These are phyloP conservation scores for Seiridium unicorne DNA, from an alignment of 2,329 filamentous ascomycete genomes.

Conservation along the genomic window DNA sequence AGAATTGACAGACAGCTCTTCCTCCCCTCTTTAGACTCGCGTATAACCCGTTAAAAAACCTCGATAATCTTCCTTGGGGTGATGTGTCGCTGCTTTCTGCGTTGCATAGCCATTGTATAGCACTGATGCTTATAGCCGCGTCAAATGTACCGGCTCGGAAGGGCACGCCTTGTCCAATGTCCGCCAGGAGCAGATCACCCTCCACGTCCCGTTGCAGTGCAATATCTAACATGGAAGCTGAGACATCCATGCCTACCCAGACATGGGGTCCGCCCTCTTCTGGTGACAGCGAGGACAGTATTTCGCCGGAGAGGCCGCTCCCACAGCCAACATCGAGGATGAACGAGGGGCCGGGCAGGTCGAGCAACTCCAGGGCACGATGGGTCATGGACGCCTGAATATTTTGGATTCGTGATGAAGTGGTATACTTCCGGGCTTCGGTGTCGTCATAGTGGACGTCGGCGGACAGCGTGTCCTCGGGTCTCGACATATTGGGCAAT, in stretches of 20 bases:
- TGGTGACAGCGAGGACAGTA: slow-evolving; percentile 70
- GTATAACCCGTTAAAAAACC: slow-evolving; percentile 94
- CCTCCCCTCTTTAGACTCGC: slow-evolving; percentile 80
- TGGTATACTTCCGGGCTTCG: slow-evolving; percentile 97
- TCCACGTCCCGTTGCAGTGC: slow-evolving; percentile 89
- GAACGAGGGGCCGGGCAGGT: slow-evolving; percentile 74
- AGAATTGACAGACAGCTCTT: slow-evolving; percentile 93
- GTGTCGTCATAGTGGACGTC: slow-evolving; percentile 97
- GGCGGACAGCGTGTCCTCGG: slow-evolving; percentile 93
- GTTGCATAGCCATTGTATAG: slow-evolving; percentile 98
- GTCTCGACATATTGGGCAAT: slow-evolving; percentile 78
- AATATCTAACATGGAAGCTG: slow-evolving; percentile 93
- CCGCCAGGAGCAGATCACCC: slow-evolving; percentile 88
- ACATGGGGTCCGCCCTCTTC: slow-evolving; percentile 81
- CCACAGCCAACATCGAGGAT: slow-evolving; percentile 98
- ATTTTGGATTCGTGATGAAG: slow-evolving; percentile 89
- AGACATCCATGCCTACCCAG: slow-evolving; percentile 98
- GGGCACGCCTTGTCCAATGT: slow-evolving; percentile 93
- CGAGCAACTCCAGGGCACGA: slow-evolving; percentile 87
- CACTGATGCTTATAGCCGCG: slow-evolving; percentile 90
- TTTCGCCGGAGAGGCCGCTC: slow-evolving; percentile 90
- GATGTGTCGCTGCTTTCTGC: slow-evolving; percentile 85
- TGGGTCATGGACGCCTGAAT: slow-evolving; percentile 95
- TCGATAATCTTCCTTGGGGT: slow-evolving; percentile 70
- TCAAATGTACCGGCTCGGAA: slow-evolving; percentile 93